Conservation (phyloP, 2,329 filamentous ascomycete genomes). For the Fusarium agapanthi region DNA sequence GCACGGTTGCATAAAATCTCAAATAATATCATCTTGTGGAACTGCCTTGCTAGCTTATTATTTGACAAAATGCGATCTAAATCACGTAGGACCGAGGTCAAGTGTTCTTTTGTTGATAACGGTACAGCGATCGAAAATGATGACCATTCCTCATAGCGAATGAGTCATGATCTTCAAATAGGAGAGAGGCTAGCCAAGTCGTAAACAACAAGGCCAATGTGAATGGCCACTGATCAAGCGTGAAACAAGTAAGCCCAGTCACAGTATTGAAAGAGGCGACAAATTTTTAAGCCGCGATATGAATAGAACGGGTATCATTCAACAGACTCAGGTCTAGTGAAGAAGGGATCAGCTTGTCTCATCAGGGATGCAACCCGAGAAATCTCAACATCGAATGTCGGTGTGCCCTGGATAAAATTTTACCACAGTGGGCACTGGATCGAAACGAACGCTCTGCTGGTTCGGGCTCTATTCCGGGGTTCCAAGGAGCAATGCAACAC, state of each 20-base stretch:
- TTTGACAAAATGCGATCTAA: constrained; percentile 29
- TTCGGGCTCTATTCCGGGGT: constrained; percentile 7
- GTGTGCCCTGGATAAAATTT: constrained; percentile 17
- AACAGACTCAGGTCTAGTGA: constrained; percentile 26
- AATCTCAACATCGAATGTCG: constrained; percentile 31
- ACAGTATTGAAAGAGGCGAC: constrained; percentile 7
- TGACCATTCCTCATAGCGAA: neutral
- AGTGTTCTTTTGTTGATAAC: neutral
- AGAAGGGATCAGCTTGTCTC: constrained; percentile 26
- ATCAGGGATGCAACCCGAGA: constrained; percentile 21
- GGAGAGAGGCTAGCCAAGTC: constrained; percentile 5
- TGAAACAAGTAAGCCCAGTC: constrained; percentile 12
- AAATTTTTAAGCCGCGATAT: constrained; percentile 25
- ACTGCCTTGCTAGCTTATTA: constrained; percentile 27
- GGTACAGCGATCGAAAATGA: neutral
- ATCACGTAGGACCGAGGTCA: neutral
- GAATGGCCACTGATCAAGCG: constrained; percentile 6
- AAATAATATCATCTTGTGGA: constrained; percentile 36
- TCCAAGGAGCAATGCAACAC: constrained; percentile 27
- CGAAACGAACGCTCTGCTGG: constrained; percentile 11
- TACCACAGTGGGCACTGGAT: neutral
- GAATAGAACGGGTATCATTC: constrained; percentile 28
- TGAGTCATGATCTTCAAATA: constrained; percentile 5
- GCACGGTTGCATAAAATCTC: constrained; percentile 29
- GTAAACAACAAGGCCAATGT: neutral